Percentiles rank a stretch among this genome's conserved stretches.
Conservation (phyloP, 2,329 filamentous ascomycete genomes). For the Calonectria hongkongensis region DNA sequence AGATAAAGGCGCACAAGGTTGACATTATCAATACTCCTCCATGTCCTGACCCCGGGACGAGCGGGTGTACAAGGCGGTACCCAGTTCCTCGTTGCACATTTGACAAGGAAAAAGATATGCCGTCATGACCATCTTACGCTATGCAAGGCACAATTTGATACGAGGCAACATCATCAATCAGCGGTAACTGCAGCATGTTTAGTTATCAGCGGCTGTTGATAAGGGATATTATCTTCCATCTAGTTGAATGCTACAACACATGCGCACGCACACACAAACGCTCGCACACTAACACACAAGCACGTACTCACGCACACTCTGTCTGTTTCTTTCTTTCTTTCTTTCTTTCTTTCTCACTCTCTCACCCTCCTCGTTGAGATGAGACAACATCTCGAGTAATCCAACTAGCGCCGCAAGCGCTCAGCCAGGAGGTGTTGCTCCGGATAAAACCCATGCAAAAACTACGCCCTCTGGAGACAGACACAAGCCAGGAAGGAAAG, state of each 20-base stretch:
- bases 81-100: not conserved
- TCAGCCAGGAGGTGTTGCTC: conserved; percentile 9
- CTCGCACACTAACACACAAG: too few species aligned
- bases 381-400: not conserved
- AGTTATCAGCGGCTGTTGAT: not conserved
- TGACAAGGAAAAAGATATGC: not conserved
- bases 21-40: not conserved
- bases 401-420: conserved; percentile 6
- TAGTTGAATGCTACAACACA: not conserved
- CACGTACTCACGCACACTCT: too few species aligned
- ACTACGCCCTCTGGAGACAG: not conserved
- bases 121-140: not conserved
- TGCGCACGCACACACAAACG: too few species aligned
- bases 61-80: not conserved
- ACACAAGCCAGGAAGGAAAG: not conserved
- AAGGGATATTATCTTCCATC: not conserved
- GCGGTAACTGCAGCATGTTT: conserved; percentile 13
- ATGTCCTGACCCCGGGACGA: not conserved
- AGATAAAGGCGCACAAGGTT: conserved; percentile 6
- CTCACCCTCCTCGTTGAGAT: not conserved
- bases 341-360: not conserved
- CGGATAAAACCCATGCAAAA: conserved; percentile 12
- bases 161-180: not conserved
- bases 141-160: not conserved
- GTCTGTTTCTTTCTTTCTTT: not conserved